These are phyloP conservation scores for Clonostachys sp. DNA, from an alignment of 2,329 filamentous ascomycete species.

Conservation along the genomic window DNA sequence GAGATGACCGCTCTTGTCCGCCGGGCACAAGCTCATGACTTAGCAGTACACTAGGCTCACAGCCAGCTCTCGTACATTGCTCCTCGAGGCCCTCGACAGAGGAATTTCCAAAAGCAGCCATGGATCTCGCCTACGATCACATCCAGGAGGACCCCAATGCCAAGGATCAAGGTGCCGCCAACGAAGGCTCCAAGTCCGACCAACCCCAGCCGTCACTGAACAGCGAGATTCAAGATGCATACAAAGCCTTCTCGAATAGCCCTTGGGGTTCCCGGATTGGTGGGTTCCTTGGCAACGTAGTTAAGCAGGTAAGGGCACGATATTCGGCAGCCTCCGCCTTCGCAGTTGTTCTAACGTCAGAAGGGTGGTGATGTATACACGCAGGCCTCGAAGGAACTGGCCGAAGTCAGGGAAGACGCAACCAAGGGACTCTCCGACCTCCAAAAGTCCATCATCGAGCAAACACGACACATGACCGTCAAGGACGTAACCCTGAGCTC, in stretches of 20 bases:
- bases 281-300: constrained; percentile 85
- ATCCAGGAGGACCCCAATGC: constrained; percentile 79
- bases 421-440: constrained; percentile 74
- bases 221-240: constrained; percentile 88
- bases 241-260: constrained; percentile 86
- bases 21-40: too few relatives aligned
- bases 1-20: too few relatives aligned
- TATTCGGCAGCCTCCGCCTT: not conserved
- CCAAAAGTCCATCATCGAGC: constrained; percentile 61
- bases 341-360: constrained; percentile 1
- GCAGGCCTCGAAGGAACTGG: constrained; percentile 73
- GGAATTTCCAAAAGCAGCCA: constrained; percentile 25
- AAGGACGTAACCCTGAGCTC: constrained; percentile 32
- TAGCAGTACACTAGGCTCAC: too few relatives aligned
- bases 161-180: constrained; percentile 46
- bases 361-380: constrained; percentile 80
- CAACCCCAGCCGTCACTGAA: constrained; percentile 60
- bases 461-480: constrained; percentile 70
- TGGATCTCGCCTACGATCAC: constrained; percentile 98
- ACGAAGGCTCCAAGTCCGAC: constrained; percentile 32
- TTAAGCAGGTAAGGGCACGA: constrained; percentile 67
- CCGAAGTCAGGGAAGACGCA: constrained; percentile 74
- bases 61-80: too few relatives aligned
- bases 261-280: constrained; percentile 88
- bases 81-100: too few relatives aligned